Percentiles rank a stretch among this genome's conserved stretches.
Evolutionary conservation across 2,329 filamentous ascomycete genomes (phyloP).

Genomic region (Penicillium sclerotigenum): DNA sequence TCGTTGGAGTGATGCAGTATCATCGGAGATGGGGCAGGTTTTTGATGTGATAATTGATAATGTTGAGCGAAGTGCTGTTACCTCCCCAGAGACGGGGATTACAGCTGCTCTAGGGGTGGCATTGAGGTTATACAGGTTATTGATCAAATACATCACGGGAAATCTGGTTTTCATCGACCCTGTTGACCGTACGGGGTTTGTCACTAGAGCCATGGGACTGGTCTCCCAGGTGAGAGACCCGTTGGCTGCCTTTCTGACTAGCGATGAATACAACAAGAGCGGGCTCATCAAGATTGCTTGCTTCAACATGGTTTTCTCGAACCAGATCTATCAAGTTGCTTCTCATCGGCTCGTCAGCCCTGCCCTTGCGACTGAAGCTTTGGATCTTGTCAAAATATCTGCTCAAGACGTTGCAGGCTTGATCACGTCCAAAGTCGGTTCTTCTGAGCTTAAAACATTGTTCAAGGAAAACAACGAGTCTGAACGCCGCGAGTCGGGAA

Average conservation of each 20-base stretch:
- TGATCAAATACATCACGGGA: slow-evolving; percentile 50
- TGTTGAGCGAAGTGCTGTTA: slow-evolving; percentile 14
- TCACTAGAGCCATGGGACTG: slow-evolving; percentile 35
- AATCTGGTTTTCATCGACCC: slow-evolving; percentile 53
- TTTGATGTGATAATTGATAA: slow-evolving; percentile 34
- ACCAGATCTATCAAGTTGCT: slow-evolving; percentile 40
- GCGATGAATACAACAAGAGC: slow-evolving; percentile 15
- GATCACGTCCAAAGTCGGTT: slow-evolving; percentile 33
- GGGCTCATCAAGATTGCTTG: slow-evolving; percentile 25
- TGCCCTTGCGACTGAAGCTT: slow-evolving; percentile 22
- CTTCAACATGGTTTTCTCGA: slow-evolving; percentile 38
- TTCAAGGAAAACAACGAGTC: slow-evolving; percentile 46
- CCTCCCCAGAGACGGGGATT: neutral
- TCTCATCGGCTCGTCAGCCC: slow-evolving; percentile 31
- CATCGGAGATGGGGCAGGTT: slow-evolving; percentile 43
- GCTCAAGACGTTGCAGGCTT: slow-evolving; percentile 38
- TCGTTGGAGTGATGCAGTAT: slow-evolving; percentile 56
- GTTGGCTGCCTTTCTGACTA: slow-evolving; percentile 20
- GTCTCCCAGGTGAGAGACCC: slow-evolving; percentile 42
- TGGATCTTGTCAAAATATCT: slow-evolving; percentile 33
- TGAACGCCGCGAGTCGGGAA: slow-evolving; percentile 47
- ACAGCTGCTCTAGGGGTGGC: slow-evolving; percentile 12
- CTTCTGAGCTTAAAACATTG: slow-evolving; percentile 41
- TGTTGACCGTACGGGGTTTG: slow-evolving; percentile 51
- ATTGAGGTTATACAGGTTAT: slow-evolving; percentile 36